A percentile compares a stretch with the other conserved stretches of the same genome.
Evolutionary conservation across 2,329 filamentous ascomycete species (phyloP).

Genomic region (Pseudogymnoascus sp.): DNA sequence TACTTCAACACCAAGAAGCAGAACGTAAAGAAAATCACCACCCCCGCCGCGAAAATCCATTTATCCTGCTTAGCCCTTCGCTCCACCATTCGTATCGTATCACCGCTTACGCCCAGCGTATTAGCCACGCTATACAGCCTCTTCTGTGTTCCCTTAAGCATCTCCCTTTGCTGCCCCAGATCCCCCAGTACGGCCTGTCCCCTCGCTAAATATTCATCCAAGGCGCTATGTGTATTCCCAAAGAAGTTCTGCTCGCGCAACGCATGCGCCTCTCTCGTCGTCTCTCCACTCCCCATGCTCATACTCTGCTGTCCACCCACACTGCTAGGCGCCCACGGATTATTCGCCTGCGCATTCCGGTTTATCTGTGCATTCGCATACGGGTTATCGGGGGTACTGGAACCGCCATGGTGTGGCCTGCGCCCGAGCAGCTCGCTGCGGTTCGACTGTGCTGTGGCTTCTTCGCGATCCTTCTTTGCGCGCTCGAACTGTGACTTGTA

Average conservation of each 20-base stretch:
- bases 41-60: slow-evolving; percentile 91
- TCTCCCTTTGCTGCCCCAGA: slow-evolving; percentile 80
- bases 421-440: slow-evolving; percentile 77
- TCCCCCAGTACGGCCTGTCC: slow-evolving; percentile 86
- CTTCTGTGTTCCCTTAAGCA: slow-evolving; percentile 89
- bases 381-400: slow-evolving; percentile 77
- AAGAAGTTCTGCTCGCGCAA: slow-evolving; percentile 88
- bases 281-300: slow-evolving; percentile 49
- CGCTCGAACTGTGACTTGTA: slow-evolving; percentile 70
- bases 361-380: slow-evolving; percentile 54
- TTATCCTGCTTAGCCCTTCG: slow-evolving; percentile 87
- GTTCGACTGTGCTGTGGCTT: slow-evolving; percentile 56
- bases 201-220: slow-evolving; percentile 90
- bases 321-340: slow-evolving; percentile 22
- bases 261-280: slow-evolving; percentile 69
- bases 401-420: slow-evolving; percentile 72
- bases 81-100: slow-evolving; percentile 96
- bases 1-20: slow-evolving; percentile 87
- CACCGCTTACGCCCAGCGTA: slow-evolving; percentile 84
- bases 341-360: slow-evolving; percentile 13
- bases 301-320: slow-evolving; percentile 25
- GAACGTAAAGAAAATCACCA: slow-evolving; percentile 79
- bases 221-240: slow-evolving; percentile 65
- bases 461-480: slow-evolving; percentile 69
- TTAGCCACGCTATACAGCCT: slow-evolving; percentile 88